A percentile compares a stretch with the other conserved stretches of the same genome.
phyloP scores from a whole-genome alignment of 1,284 basidiomycete genomes.

The Agroathelia rolfsii region DNA sequence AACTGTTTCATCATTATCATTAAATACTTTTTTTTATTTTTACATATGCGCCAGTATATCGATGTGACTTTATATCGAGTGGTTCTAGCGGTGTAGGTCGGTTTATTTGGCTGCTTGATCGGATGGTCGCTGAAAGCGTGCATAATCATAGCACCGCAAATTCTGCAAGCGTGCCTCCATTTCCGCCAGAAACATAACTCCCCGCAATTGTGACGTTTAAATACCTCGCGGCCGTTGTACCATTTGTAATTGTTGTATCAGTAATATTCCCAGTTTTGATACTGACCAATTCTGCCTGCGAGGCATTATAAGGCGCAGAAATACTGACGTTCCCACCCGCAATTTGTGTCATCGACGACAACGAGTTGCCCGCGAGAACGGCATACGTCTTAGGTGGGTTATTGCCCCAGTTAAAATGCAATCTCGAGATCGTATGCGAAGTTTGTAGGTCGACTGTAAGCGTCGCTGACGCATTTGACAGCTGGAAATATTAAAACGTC shows the following conservation, averaged over 20 bases:
- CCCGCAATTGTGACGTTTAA: slow-evolving; percentile 1
- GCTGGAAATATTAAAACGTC: no score
- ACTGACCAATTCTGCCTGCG: not conserved
- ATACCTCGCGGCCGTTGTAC: no score
- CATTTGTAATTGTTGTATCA: not conserved
- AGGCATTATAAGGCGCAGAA: slow-evolving; percentile 1
- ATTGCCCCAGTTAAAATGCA: slow-evolving; percentile 5
- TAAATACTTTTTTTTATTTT: no score
- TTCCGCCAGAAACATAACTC: not conserved
- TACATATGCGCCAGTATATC: no score
- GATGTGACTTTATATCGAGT: no score
- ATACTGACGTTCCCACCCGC: slow-evolving; percentile 1
- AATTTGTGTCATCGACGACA: not conserved
- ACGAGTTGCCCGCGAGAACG: not conserved
- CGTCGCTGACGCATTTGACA: not conserved
- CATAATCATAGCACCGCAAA: slow-evolving; percentile 4
- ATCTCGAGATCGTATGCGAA: not conserved
- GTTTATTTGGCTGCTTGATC: no score
- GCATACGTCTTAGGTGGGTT: slow-evolving; percentile 2
- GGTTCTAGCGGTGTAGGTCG: no score
- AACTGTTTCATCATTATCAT: no score
- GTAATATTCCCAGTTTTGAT: slow-evolving; percentile 3
- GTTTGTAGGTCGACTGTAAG: slow-evolving; percentile 2
- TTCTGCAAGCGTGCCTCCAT: slow-evolving; percentile 2
- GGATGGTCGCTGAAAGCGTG: no score